These are phyloP conservation scores for Ceratocystis eucalypticola DNA, from an alignment of 2,329 filamentous ascomycete genomes.

Conservation along the genomic window DNA sequence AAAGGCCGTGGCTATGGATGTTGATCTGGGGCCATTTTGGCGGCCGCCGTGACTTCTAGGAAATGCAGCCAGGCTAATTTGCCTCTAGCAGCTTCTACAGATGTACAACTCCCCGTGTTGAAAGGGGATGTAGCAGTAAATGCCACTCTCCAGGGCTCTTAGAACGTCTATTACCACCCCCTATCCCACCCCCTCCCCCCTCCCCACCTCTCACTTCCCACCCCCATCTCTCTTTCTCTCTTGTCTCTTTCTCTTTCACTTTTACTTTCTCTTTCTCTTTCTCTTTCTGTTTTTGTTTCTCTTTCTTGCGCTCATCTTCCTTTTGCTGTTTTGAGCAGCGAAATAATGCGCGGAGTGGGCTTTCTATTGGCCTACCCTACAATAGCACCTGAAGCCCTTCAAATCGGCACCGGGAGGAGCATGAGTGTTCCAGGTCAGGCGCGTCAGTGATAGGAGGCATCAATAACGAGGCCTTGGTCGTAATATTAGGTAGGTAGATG, in stretches of 20 bases:
- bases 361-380: background rate
- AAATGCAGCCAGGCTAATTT: background rate
- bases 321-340: background rate
- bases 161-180: background rate
- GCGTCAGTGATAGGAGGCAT: background rate
- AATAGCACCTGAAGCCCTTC: background rate
- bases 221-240: no score
- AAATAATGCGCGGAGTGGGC: no score
- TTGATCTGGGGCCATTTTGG: background rate
- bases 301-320: background rate
- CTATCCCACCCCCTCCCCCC: background rate
- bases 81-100: background rate
- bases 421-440: background rate
- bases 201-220: no score
- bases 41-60: background rate
- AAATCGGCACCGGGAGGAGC: background rate
- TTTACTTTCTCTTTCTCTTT: no score
- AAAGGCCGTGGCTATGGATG: background rate
- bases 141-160: background rate
- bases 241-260: no score
- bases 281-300: no score
- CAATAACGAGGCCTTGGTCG: background rate
- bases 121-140: background rate
- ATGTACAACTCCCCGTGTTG: background rate
- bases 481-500: background rate